These are phyloP conservation scores for Penicillium salamii DNA, from an alignment of 495 filamentous ascomycete genomes.

Conservation along the genomic window DNA sequence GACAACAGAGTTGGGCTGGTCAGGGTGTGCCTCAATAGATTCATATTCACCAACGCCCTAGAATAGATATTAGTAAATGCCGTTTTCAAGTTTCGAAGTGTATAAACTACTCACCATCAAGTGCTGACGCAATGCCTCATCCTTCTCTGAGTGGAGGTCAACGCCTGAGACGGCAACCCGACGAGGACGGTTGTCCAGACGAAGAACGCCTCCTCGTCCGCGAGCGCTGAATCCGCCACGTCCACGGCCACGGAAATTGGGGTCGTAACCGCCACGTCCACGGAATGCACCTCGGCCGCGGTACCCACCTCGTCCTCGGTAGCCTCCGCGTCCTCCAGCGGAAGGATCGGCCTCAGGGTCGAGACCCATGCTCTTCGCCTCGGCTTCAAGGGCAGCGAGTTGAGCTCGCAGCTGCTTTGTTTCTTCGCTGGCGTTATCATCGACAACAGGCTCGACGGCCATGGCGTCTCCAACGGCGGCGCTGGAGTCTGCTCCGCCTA, in stretches of 20 bases:
- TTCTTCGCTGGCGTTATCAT: constrained; percentile 51
- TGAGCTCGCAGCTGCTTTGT: constrained; percentile 73
- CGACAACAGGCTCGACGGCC: constrained; percentile 30
- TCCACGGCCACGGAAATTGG: constrained; percentile 29
- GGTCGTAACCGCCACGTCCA: constrained; percentile 52
- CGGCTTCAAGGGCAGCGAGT: constrained; percentile 77
- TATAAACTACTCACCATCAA: constrained; percentile 64
- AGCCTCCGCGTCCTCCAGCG: constrained; percentile 29
- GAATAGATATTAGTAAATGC: constrained; percentile 6
- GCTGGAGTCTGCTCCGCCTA: constrained; percentile 46
- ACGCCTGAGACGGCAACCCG: constrained; percentile 69
- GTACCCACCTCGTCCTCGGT: constrained; percentile 46
- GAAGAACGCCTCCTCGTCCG: constrained; percentile 58
- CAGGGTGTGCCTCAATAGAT: constrained; percentile 64
- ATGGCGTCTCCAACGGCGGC: constrained; percentile 15
- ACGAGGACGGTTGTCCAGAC: constrained; percentile 84
- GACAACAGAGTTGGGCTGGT: constrained; percentile 54
- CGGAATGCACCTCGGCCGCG: constrained; percentile 51
- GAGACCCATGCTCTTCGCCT: constrained; percentile 77
- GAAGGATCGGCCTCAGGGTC: constrained; percentile 50
- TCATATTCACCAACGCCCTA: constrained; percentile 84
- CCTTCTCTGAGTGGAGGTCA: constrained; percentile 65
- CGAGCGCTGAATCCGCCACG: constrained; percentile 30
- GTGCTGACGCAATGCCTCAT: constrained; percentile 82
- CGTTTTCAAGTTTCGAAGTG: constrained; percentile 17